These are phyloP conservation scores for Naganishia randhawae DNA, from an alignment of 768 basidiomycete genomes.

Conservation along the genomic window DNA sequence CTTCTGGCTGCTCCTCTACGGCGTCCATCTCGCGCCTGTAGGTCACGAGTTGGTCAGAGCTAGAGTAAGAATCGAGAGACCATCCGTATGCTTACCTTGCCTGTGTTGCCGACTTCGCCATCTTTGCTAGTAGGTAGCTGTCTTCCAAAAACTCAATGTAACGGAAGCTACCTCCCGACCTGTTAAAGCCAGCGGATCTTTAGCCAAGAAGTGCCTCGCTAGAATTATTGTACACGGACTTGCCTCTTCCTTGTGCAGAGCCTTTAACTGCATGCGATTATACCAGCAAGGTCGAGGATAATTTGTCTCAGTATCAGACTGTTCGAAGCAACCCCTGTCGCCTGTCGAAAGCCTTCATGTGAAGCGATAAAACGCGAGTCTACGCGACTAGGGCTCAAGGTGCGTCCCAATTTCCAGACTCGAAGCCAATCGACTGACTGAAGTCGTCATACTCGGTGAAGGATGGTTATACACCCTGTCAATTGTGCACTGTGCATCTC, in stretches of 20 bases:
- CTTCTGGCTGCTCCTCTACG: not conserved
- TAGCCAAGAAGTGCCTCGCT: no score
- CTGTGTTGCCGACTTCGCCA: not conserved
- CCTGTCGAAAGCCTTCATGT: slow-evolving; percentile 1
- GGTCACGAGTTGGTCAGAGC: not conserved
- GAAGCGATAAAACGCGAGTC: slow-evolving; percentile 18
- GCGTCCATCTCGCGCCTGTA: not conserved
- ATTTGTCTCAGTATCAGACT: not conserved
- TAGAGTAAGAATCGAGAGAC: not conserved
- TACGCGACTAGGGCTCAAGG: not conserved
- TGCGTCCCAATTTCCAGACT: not conserved
- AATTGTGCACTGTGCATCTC: no score
- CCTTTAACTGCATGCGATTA: no score
- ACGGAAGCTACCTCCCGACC: not conserved
- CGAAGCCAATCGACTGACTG: not conserved
- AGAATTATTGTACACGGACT: not conserved
- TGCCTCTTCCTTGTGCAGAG: not conserved
- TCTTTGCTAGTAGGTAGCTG: not conserved
- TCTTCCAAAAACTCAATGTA: not conserved
- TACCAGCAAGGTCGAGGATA: not conserved
- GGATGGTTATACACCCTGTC: not conserved
- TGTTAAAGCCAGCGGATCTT: not conserved
- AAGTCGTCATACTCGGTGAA: not conserved
- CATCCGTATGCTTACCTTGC: not conserved
- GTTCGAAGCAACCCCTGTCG: not conserved